These are phyloP conservation scores for Ceratocystis huliohia DNA, from an alignment of 2,329 filamentous ascomycete species.

Conservation along the genomic window DNA sequence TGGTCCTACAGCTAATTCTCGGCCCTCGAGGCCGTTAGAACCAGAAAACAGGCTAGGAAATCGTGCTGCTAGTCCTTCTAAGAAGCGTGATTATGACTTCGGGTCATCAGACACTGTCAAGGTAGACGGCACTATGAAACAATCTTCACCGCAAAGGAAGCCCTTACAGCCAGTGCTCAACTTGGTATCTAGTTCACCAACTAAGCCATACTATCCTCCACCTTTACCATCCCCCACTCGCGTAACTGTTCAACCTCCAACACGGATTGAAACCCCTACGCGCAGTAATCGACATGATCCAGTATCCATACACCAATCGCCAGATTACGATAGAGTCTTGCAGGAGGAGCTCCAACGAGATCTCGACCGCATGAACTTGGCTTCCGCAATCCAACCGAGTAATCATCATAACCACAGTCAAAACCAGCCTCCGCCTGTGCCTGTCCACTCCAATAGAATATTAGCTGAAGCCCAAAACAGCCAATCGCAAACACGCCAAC, in stretches of 20 bases:
- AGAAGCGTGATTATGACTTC: constrained; percentile 35
- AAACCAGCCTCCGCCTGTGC: constrained; percentile 14
- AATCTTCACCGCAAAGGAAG: constrained; percentile 48
- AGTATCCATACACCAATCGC: constrained; percentile 31
- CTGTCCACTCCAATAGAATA: constrained; percentile 15
- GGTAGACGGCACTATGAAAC: constrained; percentile 39
- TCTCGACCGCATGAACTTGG: constrained; percentile 44
- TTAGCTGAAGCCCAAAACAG: constrained; percentile 7
- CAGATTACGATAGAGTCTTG: constrained; percentile 48
- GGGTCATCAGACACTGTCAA: constrained; percentile 44
- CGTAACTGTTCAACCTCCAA: constrained; percentile 41
- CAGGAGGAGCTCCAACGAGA: constrained; percentile 53
- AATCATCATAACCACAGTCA: constrained; percentile 17
- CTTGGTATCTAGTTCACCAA: constrained; percentile 9
- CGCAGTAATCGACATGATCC: constrained; percentile 1
- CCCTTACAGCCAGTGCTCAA: constrained; percentile 31
- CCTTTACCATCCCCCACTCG: constrained; percentile 42
- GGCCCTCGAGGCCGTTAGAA: constrained; percentile 44
- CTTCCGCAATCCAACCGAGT: constrained; percentile 26
- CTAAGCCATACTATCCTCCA: constrained; percentile 6
- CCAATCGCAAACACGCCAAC: background rate
- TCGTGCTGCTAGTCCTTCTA: constrained; percentile 40
- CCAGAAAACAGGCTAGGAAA: constrained; percentile 29
- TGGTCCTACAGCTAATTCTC: constrained; percentile 66
- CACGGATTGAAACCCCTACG: constrained; percentile 19